phyloP scores from a whole-genome alignment of 257 asterid species.

The Plantago major region DNA sequence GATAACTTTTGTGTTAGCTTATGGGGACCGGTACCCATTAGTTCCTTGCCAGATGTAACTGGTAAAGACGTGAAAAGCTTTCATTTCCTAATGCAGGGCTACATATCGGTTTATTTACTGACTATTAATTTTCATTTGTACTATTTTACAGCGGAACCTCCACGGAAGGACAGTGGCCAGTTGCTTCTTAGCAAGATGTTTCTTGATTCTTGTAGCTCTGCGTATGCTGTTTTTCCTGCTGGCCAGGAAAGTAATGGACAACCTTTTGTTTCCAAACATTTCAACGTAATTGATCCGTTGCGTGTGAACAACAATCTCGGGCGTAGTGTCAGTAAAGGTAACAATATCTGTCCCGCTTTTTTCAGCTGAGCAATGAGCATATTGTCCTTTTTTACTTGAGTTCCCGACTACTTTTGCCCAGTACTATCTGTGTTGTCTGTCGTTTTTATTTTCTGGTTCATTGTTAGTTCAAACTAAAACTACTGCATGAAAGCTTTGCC shows the following conservation, averaged over 20 bases:
- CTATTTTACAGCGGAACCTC: conserved; percentile 66
- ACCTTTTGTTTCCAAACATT: conserved; percentile 80
- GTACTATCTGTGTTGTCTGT: too few relatives aligned
- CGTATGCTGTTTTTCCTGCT: conserved; percentile 86
- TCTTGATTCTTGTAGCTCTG: conserved; percentile 87
- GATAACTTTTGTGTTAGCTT: conserved; percentile 88
- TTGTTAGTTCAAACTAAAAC: too few relatives aligned
- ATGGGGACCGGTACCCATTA: conserved; percentile 92
- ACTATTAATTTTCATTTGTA: conserved; percentile 8
- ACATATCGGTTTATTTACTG: conserved; percentile 5
- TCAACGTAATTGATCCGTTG: conserved; percentile 93
- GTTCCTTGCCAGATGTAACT: conserved; percentile 75
- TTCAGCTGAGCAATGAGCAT: neutral
- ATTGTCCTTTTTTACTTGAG: neutral
- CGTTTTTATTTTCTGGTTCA: too few relatives aligned
- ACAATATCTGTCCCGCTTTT: neutral
- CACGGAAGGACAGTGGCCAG: conserved; percentile 82
- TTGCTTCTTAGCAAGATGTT: conserved; percentile 86
- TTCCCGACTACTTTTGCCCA: neutral
- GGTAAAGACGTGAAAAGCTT: conserved; percentile 43
- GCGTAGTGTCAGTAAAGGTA: conserved; percentile 99
- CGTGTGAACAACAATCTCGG: conserved; percentile 99
- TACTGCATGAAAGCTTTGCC: too few relatives aligned
- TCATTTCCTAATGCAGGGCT: conserved; percentile 1
- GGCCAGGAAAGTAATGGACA: conserved; percentile 86